Conservation (phyloP, 257 asterid genomes). For the Solanum bulbocastanum region DNA sequence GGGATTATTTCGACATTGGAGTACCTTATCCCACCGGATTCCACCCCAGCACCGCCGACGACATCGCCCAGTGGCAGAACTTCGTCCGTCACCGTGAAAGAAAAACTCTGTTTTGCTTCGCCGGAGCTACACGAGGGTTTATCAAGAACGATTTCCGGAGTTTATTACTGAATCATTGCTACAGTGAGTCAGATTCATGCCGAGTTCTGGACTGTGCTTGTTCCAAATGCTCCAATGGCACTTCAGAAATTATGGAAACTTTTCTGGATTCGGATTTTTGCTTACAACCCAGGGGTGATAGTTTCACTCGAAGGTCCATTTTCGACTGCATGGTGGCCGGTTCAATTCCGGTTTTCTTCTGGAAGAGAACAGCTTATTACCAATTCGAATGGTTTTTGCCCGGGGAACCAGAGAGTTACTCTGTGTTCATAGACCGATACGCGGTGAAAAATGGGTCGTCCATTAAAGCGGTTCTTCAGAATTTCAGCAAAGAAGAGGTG, state of each 20-base stretch:
- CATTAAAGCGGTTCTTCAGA: constrained; percentile 33
- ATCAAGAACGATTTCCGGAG: constrained; percentile 56
- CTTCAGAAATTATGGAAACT: constrained; percentile 41
- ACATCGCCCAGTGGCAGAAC: constrained; percentile 43
- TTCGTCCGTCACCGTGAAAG: constrained; percentile 38
- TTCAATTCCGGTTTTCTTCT: constrained; percentile 80
- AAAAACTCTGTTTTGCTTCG: constrained; percentile 44
- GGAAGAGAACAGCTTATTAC: constrained; percentile 58
- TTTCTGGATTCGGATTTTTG: constrained; percentile 72
- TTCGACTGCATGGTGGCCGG: constrained; percentile 97
- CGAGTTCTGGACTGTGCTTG: constrained; percentile 65
- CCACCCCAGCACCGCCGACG: constrained; percentile 49
- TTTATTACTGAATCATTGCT: constrained; percentile 42
- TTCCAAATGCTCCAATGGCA: constrained; percentile 56
- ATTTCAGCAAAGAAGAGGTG: constrained; percentile 29
- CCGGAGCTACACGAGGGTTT: constrained; percentile 57
- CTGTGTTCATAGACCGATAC: constrained; percentile 59
- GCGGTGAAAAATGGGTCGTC: constrained; percentile 55
- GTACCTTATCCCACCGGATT: constrained; percentile 85
- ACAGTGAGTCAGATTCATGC: constrained; percentile 38
- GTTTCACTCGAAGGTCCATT: constrained; percentile 64
- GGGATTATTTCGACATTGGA: constrained; percentile 71
- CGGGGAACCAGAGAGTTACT: constrained; percentile 49
- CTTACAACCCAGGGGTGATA: constrained; percentile 84
- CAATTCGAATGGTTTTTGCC: constrained; percentile 88